Conservation (phyloP, 2,329 filamentous ascomycete genomes). For the Ceratocystis smalleyi region DNA sequence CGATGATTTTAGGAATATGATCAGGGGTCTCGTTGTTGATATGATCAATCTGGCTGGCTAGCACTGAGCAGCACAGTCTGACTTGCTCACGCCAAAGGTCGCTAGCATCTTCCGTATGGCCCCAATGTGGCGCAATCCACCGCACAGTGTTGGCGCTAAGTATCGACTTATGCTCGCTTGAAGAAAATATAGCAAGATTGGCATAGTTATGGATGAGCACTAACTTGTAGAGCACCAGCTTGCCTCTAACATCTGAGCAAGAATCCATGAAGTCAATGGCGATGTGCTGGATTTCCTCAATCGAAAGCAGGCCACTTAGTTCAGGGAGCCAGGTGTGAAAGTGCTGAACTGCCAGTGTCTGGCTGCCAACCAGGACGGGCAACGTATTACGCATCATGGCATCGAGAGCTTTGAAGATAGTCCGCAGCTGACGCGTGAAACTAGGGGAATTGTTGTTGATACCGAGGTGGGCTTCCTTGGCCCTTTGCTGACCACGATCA, state of each 20-base stretch:
- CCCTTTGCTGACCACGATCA: constrained; percentile 68
- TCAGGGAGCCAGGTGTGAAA: constrained; percentile 97
- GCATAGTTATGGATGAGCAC: constrained; percentile 87
- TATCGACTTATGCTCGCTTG: constrained; percentile 57
- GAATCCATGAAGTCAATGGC: constrained; percentile 90
- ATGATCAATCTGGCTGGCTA: constrained; percentile 69
- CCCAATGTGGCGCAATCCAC: constrained; percentile 94
- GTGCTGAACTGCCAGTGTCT: constrained; percentile 88
- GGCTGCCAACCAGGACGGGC: constrained; percentile 77
- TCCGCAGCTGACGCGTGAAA: constrained; percentile 70
- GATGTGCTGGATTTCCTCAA: constrained; percentile 77
- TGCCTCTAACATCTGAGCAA: constrained; percentile 73
- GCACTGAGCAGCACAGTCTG: constrained; percentile 78
- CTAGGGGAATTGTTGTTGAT: constrained; percentile 57
- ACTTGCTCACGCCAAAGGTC: constrained; percentile 89
- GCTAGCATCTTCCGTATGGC: constrained; percentile 52
- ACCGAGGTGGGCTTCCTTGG: constrained; percentile 76
- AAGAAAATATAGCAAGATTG: constrained; percentile 62
- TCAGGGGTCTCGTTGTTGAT: constrained; percentile 70
- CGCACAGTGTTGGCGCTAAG: constrained; percentile 68
- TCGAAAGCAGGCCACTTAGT: constrained; percentile 56
- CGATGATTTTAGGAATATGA: constrained; percentile 79
- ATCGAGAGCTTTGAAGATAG: constrained; percentile 81
- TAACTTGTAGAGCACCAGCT: constrained; percentile 80
- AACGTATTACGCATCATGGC: constrained; percentile 75